Percentiles rank a stretch among this genome's conserved stretches.
These are phyloP conservation scores for Kwoniella mangroviensis DNA, from an alignment of 768 basidiomycete genomes.

Conservation along the genomic window DNA sequence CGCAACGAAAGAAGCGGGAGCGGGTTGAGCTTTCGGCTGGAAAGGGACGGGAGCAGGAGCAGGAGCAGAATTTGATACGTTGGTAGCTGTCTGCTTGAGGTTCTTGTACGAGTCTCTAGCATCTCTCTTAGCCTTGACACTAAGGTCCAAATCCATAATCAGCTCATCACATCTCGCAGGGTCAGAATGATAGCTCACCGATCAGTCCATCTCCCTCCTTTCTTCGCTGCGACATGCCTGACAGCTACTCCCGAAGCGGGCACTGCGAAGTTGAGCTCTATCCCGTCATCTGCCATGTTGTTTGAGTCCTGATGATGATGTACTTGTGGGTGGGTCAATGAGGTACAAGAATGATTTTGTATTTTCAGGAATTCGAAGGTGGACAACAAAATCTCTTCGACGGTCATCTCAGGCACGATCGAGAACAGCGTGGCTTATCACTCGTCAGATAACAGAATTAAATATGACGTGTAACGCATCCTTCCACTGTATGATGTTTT, in stretches of 20 bases:
- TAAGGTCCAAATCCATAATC: conserved; percentile 29
- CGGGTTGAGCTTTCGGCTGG: not conserved
- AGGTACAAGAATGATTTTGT: not conserved
- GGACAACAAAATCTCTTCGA: conserved; percentile 23
- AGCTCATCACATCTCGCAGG: conserved; percentile 23
- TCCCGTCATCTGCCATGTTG: conserved; percentile 65
- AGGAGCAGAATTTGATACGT: conserved; percentile 2
- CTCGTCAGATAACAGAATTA: not conserved
- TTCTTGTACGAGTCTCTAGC: conserved; percentile 13
- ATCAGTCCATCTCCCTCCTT: conserved; percentile 61
- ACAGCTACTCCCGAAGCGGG: conserved; percentile 27
- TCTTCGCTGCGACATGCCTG: conserved; percentile 41
- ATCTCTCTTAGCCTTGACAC: conserved; percentile 62
- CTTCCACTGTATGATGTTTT: not conserved
- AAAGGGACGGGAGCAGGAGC: conserved; percentile 7
- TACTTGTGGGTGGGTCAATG: too few relatives aligned
- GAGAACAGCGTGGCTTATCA: conserved; percentile 17
- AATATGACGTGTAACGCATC: conserved; percentile 1
- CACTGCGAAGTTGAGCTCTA: conserved; percentile 71
- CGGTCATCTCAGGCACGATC: not conserved
- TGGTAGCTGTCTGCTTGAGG: conserved; percentile 57
- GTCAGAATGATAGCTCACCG: conserved; percentile 62
- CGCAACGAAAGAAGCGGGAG: conserved; percentile 12
- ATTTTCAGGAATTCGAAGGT: not conserved
- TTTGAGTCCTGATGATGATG: not conserved